These are phyloP conservation scores for Periconia sp. DNA, from an alignment of 2,329 filamentous ascomycete species.

Conservation along the genomic window DNA sequence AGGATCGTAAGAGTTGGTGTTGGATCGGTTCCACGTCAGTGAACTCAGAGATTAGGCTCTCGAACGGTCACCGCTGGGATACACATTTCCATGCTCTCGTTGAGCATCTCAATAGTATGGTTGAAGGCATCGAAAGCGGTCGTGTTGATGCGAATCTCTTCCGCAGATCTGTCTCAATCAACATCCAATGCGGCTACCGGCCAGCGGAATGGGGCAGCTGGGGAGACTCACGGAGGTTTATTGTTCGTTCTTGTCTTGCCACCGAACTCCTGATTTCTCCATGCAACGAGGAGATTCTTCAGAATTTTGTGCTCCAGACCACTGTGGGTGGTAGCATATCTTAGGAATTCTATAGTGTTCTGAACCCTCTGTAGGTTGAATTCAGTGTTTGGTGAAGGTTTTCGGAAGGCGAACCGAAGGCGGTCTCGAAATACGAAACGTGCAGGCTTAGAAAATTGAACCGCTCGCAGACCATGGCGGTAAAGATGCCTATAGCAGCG, in stretches of 20 bases:
- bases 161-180: conserved; percentile 19
- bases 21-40: background rate
- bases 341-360: conserved; percentile 71
- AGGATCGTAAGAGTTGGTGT: too few relatives aligned
- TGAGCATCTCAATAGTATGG: conserved; percentile 71
- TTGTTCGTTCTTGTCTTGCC: conserved; percentile 30
- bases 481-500: conserved; percentile 72
- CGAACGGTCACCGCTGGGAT: conserved; percentile 39
- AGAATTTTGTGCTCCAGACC: conserved; percentile 74
- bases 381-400: conserved; percentile 16
- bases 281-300: conserved; percentile 63
- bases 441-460: conserved; percentile 70
- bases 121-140: conserved; percentile 64
- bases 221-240: conserved; percentile 20
- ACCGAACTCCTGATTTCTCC: conserved; percentile 47
- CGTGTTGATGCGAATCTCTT: conserved; percentile 32
- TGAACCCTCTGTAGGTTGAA: conserved; percentile 52
- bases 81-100: conserved; percentile 70
- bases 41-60: conserved; percentile 22
- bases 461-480: conserved; percentile 66
- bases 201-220: background rate
- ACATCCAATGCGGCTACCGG: background rate
- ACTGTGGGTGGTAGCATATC: conserved; percentile 62
- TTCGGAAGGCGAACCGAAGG: conserved; percentile 46
- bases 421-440: conserved; percentile 62